Evolutionary conservation across 257 asterid genomes (phyloP).

Genomic region (Coffea eugenioides): DNA sequence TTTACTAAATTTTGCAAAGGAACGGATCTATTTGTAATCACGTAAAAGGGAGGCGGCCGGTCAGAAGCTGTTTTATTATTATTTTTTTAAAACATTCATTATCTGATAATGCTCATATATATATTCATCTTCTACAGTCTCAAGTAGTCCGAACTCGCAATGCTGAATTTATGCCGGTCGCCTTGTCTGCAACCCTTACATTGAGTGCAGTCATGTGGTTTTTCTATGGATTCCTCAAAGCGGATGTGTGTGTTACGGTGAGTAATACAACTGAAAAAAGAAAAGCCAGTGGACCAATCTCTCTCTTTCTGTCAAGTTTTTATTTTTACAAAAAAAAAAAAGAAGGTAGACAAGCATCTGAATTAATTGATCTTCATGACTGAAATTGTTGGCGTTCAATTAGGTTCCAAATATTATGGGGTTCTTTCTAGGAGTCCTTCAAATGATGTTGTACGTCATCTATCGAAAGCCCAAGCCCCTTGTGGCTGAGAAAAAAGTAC

Average conservation of each 20-base stretch:
- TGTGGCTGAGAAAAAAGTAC: constrained; percentile 25
- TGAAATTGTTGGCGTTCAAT: not conserved
- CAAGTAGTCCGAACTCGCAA: constrained; percentile 74
- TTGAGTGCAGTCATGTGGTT: constrained; percentile 84
- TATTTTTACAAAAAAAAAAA: not conserved
- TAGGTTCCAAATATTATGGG: constrained; percentile 78
- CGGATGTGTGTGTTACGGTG: constrained; percentile 49
- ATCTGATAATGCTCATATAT: too few relatives aligned
- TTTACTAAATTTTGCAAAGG: not conserved
- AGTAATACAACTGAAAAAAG: not conserved
- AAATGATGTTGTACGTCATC: constrained; percentile 58
- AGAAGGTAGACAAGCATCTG: too few relatives aligned
- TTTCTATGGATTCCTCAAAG: constrained; percentile 52
- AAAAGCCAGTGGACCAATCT: not conserved
- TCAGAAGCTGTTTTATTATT: too few relatives aligned
- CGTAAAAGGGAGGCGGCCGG: not conserved
- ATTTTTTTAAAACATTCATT: not conserved
- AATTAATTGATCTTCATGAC: not conserved
- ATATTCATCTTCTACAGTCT: constrained; percentile 31
- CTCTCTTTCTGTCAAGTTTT: not conserved
- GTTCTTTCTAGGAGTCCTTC: constrained; percentile 61
- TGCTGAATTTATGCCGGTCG: constrained; percentile 83
- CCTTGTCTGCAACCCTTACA: constrained; percentile 70
- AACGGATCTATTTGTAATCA: too few relatives aligned
- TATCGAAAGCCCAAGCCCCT: constrained; percentile 39